phyloP scores from a whole-genome alignment of 108 stramenopile genomes.

The Cyclotella sp. region DNA sequence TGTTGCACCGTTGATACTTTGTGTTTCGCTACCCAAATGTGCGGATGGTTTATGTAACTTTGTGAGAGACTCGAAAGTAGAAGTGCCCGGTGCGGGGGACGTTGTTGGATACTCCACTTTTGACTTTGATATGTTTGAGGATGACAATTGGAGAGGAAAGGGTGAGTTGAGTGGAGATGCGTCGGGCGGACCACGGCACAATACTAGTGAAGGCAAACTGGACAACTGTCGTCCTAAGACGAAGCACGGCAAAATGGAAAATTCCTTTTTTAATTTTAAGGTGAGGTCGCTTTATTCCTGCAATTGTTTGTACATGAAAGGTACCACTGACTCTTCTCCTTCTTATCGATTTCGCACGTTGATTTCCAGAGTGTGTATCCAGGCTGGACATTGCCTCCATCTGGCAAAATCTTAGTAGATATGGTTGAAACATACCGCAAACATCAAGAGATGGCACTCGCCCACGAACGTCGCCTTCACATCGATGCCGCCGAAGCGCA shows the following conservation, averaged over 20 bases:
- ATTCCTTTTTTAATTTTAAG: slow-evolving; percentile 81
- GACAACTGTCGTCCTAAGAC: slow-evolving; percentile 57
- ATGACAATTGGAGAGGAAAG: slow-evolving; percentile 79
- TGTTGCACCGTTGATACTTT: slow-evolving; percentile 89
- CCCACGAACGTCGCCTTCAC: slow-evolving; percentile 73
- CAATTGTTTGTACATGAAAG: not conserved
- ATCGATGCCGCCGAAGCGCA: slow-evolving; percentile 83
- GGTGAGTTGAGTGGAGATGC: slow-evolving; percentile 9
- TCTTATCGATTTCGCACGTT: not conserved
- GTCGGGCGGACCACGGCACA: not conserved
- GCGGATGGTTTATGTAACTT: slow-evolving; percentile 87
- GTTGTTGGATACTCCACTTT: slow-evolving; percentile 93
- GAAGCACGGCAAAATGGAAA: slow-evolving; percentile 83
- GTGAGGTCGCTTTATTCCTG: not conserved
- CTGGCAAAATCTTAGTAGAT: slow-evolving; percentile 66
- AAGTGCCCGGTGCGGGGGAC: slow-evolving; percentile 87
- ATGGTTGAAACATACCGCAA: slow-evolving; percentile 62
- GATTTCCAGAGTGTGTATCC: slow-evolving; percentile 55
- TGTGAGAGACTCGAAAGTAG: slow-evolving; percentile 75
- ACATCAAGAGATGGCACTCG: slow-evolving; percentile 56
- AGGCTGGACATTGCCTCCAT: slow-evolving; percentile 64
- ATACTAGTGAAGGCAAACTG: not conserved
- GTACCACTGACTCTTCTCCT: too few species aligned
- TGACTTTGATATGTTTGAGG: slow-evolving; percentile 87
- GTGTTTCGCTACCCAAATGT: slow-evolving; percentile 83